Percentiles rank a stretch among this genome's conserved stretches.
These are phyloP conservation scores for Clarireedia paspali DNA, from an alignment of 2,329 filamentous ascomycete species.

Conservation along the genomic window DNA sequence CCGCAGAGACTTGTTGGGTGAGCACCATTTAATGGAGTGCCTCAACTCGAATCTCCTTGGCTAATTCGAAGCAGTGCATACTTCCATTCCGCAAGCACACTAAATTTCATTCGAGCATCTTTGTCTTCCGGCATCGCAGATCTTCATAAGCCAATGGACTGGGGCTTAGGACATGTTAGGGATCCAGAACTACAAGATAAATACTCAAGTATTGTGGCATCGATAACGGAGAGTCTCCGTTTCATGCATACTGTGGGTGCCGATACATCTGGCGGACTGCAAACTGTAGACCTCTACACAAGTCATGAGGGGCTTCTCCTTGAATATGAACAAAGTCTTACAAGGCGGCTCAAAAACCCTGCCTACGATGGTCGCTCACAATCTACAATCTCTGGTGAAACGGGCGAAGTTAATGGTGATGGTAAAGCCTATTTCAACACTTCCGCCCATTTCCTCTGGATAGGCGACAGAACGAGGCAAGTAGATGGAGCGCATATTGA, in stretches of 20 bases:
- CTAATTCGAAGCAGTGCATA: conserved; percentile 56
- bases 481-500: conserved; percentile 91
- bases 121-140: conserved; percentile 86
- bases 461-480: conserved; percentile 91
- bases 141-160: conserved; percentile 87
- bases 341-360: conserved; percentile 64
- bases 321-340: conserved; percentile 88
- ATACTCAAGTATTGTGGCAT: conserved; percentile 76
- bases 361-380: conserved; percentile 24
- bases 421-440: conserved; percentile 75
- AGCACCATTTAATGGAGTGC: conserved; percentile 16
- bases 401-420: conserved; percentile 16
- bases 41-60: neutral
- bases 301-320: conserved; percentile 91
- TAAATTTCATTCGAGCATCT: conserved; percentile 85
- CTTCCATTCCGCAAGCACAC: conserved; percentile 87
- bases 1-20: conserved; percentile 71
- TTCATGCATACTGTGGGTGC: conserved; percentile 95
- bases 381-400: neutral
- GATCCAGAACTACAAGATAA: conserved; percentile 77
- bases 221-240: conserved; percentile 82
- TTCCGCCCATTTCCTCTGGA: conserved; percentile 95
- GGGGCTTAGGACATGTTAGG: conserved; percentile 85
- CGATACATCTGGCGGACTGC: conserved; percentile 72
- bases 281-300: conserved; percentile 91